Base-by-base conservation (phyloP, 2,329 filamentous ascomycete species). In the Cryoendolithus antarcticus region DNA sequence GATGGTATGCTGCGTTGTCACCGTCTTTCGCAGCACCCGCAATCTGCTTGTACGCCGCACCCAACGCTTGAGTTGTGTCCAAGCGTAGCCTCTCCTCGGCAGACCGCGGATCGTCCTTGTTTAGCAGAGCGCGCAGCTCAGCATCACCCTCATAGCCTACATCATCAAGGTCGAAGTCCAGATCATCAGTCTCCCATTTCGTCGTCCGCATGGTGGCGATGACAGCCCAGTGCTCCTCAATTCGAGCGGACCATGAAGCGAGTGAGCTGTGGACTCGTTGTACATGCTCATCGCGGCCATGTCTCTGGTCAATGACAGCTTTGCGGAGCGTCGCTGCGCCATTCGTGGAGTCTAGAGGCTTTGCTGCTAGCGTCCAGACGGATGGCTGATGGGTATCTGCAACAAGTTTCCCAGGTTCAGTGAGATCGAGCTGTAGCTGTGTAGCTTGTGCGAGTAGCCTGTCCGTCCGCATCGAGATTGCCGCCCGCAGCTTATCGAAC, bases 251-350 rank as follows among this genome's bases (percentile, higher is more conserved):
- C 86, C 88, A 95, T 1, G 70, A 69, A 42, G 76, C 70, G 53
- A 91, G 91, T 34, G 71, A 67, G 9, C 71, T 65, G 1, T 79
- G 66, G 0, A 80, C 74, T 38, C 65, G 66, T 29, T 75, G 74
- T 0, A 89, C 73, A 8, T 75, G 66, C 41, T 78, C 69, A 52
- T 80, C 81, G 36, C 79, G 74, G 4, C 89, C 88, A 50, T 88
- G 75, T 6, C 84, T 69, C 12, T 79, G 74, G 27, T 80, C 71
- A 6, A 81, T 61, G 13, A 94, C 71, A 11, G 75, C 74, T 43
- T 77, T 67, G 34, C 86, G 79, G 59, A 94, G 85, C 1, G 65
- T 57, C 2, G 69, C 13, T 4, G 54, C 55, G n/a, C 56, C 56
- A 27, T 39, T 37, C 9, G 39, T 44, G 9, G 53, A 43, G 11